These are phyloP conservation scores for Mycena maculata DNA, from an alignment of 768 basidiomycete genomes.

Conservation along the genomic window DNA sequence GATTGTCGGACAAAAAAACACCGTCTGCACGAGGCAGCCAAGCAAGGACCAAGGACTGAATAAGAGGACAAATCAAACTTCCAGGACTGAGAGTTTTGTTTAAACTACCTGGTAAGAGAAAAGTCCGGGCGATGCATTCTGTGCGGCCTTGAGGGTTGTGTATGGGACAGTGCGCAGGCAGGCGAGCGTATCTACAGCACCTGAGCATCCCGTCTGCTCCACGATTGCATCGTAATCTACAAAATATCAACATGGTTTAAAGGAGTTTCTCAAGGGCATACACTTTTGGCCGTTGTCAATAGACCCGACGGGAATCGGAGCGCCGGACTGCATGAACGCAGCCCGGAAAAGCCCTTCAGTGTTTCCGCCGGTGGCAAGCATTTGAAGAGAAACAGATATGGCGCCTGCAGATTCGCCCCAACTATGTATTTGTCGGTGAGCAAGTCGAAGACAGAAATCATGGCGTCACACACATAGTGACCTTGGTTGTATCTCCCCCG, in stretches of 20 bases:
- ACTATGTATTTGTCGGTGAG: constrained; percentile 39
- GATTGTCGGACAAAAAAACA: constrained; percentile 55
- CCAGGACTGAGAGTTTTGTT: not conserved
- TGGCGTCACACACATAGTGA: constrained; percentile 54
- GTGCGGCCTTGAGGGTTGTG: constrained; percentile 51
- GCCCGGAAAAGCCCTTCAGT: constrained; percentile 61
- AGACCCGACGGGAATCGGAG: constrained; percentile 57
- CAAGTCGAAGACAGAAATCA: not conserved
- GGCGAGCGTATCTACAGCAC: constrained; percentile 52
- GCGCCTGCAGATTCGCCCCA: constrained; percentile 71
- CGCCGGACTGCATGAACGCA: constrained; percentile 63
- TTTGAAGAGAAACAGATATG: constrained; percentile 61
- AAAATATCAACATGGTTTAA: not conserved
- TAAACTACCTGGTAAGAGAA: constrained; percentile 54
- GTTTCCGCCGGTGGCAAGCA: constrained; percentile 58
- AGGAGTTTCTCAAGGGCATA: constrained; percentile 25
- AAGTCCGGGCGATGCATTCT: constrained; percentile 54
- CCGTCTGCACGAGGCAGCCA: constrained; percentile 65
- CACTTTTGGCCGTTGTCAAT: constrained; percentile 57
- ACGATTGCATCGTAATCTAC: constrained; percentile 57
- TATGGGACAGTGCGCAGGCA: constrained; percentile 57
- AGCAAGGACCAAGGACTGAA: constrained; percentile 52
- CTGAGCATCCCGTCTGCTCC: constrained; percentile 52
- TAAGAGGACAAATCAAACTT: not conserved
- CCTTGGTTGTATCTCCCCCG: constrained; percentile 70